These are phyloP conservation scores for Boletus subparvulus DNA, from an alignment of 768 basidiomycete species.

Conservation along the genomic window DNA sequence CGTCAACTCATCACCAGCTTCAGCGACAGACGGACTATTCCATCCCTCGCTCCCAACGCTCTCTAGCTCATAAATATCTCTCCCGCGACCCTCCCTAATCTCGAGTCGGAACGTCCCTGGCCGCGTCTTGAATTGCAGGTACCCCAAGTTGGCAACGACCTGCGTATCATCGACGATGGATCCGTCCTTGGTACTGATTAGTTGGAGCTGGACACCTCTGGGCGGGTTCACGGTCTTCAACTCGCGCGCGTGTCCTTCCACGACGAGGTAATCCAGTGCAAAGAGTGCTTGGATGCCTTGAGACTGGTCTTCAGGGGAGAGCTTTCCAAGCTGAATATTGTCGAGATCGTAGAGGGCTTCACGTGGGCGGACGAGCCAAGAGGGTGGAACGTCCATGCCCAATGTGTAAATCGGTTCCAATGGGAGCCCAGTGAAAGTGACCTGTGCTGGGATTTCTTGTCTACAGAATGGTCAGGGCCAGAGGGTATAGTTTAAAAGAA, in stretches of 20 bases:
- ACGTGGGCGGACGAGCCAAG: constrained; percentile 92
- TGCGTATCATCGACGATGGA: constrained; percentile 76
- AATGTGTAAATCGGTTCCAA: constrained; percentile 89
- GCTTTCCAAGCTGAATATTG: constrained; percentile 81
- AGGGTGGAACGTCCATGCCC: constrained; percentile 85
- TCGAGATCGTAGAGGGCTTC: constrained; percentile 91
- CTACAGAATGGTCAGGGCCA: constrained; percentile 35
- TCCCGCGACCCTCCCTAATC: constrained; percentile 79
- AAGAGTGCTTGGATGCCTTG: constrained; percentile 73
- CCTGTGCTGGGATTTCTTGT: constrained; percentile 54
- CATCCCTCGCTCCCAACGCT: constrained; percentile 90
- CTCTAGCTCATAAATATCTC: constrained; percentile 77
- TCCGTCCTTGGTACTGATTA: constrained; percentile 47
- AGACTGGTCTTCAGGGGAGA: constrained; percentile 52
- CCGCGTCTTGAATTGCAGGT: constrained; percentile 91
- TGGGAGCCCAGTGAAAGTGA: constrained; percentile 72
- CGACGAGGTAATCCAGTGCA: constrained; percentile 85
- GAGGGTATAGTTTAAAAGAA: background rate
- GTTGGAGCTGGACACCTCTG: constrained; percentile 87
- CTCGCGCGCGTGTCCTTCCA: constrained; percentile 95
- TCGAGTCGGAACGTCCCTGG: constrained; percentile 85
- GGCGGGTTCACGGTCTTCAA: constrained; percentile 62
- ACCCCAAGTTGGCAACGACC: constrained; percentile 93
- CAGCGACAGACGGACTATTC: constrained; percentile 70
- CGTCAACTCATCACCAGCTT: constrained; percentile 71